phyloP scores from a whole-genome alignment of 805 yeast genomes.

The Yamadazyma sp. region DNA sequence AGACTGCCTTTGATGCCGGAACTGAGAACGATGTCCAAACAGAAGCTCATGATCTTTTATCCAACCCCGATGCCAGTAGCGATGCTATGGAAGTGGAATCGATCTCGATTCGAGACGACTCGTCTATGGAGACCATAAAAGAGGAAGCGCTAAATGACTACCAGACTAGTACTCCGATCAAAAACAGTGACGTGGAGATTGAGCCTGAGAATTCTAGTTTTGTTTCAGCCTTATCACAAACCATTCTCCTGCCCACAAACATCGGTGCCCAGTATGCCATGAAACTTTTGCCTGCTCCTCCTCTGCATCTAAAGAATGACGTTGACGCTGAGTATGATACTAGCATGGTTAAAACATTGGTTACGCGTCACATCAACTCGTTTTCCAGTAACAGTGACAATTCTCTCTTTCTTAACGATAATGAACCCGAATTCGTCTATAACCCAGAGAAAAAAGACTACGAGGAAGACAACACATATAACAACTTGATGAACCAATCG shows the following conservation, averaged over 20 bases:
- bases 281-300: slow-evolving; percentile 26
- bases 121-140: slow-evolving; percentile 8
- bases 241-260: slow-evolving; percentile 34
- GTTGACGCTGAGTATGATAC: slow-evolving; percentile 31
- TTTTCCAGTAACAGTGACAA: slow-evolving; percentile 17
- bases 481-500: slow-evolving; percentile 16
- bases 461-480: slow-evolving; percentile 13
- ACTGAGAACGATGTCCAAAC: background rate
- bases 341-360: background rate
- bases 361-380: slow-evolving; percentile 17
- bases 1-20: slow-evolving; percentile 6
- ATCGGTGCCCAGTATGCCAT: slow-evolving; percentile 43
- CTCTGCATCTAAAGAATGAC: background rate
- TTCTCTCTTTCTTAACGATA: slow-evolving; percentile 10
- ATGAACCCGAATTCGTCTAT: slow-evolving; percentile 18
- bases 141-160: slow-evolving; percentile 1
- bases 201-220: slow-evolving; percentile 18
- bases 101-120: background rate
- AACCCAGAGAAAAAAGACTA: slow-evolving; percentile 18
- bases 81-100: slow-evolving; percentile 14
- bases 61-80: slow-evolving; percentile 1
- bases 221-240: slow-evolving; percentile 18
- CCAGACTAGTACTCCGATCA: slow-evolving; percentile 11
- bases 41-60: background rate
- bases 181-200: slow-evolving; percentile 7